phyloP scores from a whole-genome alignment of 2,329 filamentous ascomycete species.

The Lanzia echinophila region DNA sequence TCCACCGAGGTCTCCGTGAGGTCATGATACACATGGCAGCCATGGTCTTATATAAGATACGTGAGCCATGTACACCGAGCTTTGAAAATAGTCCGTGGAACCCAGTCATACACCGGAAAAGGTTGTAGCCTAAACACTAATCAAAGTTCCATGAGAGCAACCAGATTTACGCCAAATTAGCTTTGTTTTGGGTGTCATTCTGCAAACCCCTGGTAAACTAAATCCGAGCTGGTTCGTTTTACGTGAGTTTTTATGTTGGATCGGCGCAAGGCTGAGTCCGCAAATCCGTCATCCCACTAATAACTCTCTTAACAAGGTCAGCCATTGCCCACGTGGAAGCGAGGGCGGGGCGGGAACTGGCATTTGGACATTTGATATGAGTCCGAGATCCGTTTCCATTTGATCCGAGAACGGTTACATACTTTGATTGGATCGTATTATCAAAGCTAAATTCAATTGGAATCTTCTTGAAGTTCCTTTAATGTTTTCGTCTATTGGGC shows the following conservation, averaged over 20 bases:
- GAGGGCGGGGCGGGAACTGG: too few relatives aligned
- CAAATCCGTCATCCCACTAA: neutral
- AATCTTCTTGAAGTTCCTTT: too few relatives aligned
- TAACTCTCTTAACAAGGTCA: neutral
- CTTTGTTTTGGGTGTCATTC: neutral
- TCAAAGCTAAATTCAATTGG: too few relatives aligned
- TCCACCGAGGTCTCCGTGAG: neutral
- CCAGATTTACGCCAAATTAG: neutral
- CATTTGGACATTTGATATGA: neutral
- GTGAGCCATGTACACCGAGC: neutral
- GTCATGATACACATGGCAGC: neutral
- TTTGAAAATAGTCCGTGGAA: neutral
- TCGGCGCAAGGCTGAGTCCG: slow-evolving; percentile 7
- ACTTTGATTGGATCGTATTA: too few relatives aligned
- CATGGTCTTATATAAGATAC: neutral
- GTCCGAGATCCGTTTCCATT: neutral
- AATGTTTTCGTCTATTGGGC: too few relatives aligned
- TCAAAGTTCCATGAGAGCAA: neutral
- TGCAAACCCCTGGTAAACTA: neutral
- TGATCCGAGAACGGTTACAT: too few relatives aligned
- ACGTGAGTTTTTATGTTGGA: neutral
- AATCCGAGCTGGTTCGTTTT: neutral
- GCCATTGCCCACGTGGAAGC: too few relatives aligned
- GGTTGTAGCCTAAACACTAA: neutral
- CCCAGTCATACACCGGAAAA: neutral